These are phyloP conservation scores for Stemphylium vesicarium DNA, from an alignment of 2,329 filamentous ascomycete species.

Conservation along the genomic window DNA sequence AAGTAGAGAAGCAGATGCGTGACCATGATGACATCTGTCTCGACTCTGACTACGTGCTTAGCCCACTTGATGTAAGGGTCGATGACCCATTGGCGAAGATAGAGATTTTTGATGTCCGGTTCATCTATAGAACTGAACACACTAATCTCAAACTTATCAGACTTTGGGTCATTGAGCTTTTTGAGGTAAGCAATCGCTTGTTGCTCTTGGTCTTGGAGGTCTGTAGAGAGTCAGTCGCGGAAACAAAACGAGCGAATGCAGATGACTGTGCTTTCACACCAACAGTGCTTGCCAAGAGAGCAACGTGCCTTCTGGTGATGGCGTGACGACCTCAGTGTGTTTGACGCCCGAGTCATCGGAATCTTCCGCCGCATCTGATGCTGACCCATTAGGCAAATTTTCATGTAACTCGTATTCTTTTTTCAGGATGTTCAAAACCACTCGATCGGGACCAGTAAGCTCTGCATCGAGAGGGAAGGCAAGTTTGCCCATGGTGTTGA, in stretches of 20 bases:
- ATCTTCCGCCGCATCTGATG: slow-evolving; percentile 26
- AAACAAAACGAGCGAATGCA: neutral
- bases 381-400: neutral
- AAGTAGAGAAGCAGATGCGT: slow-evolving; percentile 78
- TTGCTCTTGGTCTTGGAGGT: slow-evolving; percentile 38
- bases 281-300: neutral
- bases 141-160: slow-evolving; percentile 61
- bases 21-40: slow-evolving; percentile 78
- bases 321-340: slow-evolving; percentile 34
- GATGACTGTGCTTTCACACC: neutral
- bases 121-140: slow-evolving; percentile 62
- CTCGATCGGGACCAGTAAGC: slow-evolving; percentile 39
- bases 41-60: slow-evolving; percentile 64
- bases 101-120: slow-evolving; percentile 49
- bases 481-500: slow-evolving; percentile 35
- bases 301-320: slow-evolving; percentile 39
- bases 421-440: slow-evolving; percentile 38
- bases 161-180: slow-evolving; percentile 57
- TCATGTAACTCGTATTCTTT: slow-evolving; percentile 36
- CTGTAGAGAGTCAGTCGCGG: slow-evolving; percentile 17
- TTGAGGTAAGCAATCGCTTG: slow-evolving; percentile 54
- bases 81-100: slow-evolving; percentile 57
- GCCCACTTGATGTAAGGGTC: slow-evolving; percentile 66
- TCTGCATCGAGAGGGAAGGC: slow-evolving; percentile 40
- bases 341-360: slow-evolving; percentile 35